Base-by-base conservation (phyloP, 306 rosid genomes). In the Cajanus cajan region DNA sequence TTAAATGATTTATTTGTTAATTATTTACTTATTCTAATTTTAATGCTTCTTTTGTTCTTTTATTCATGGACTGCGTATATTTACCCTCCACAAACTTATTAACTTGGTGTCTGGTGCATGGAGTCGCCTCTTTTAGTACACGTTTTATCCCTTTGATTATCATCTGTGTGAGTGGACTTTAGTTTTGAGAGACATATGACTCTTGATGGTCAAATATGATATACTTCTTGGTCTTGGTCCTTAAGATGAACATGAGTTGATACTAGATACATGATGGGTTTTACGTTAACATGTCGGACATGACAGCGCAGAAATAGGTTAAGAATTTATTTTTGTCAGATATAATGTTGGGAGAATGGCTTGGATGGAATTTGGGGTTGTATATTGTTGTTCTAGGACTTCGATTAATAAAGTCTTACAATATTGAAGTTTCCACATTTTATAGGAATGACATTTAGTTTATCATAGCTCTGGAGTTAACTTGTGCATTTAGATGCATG, bases 401-500 rank as follows among this genome's bases (percentile, higher is more conserved):
- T 40, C 24, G 33, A 13, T 78, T 67, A 68, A 41, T 39, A 5
- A 67, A 25, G 36, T n/a, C 10, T 57, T 11, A 43, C 10, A 55
- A 41, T 36, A n/a, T 50, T 61, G 43, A n/a, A 22, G 39, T 79
- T 31, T 36, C 61, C 7, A 36, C 24, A 37, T 61, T 51, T 62
- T 16, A 71, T 40, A 28, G 11, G 45, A 33, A 52, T 77, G 8
- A 0, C 21, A 6, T 52, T 71, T 67, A 22, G 50, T 64, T 63
- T 61, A 71, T 48, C 63, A 48, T n/a, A 71, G 47, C 13, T 66
- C 58, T 39, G 67, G 25, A 13, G 54, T 24, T 50, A 47, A 43
- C 33, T 48, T 71, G 13, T 39, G 65, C 21, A 65, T 28, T 77
- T 31, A 76, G 80, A 36, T 80, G 18, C 66, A 19, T 18, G 4